Evolutionary conservation across 2,329 filamentous ascomycete species (phyloP), one percentile per base, ranked within the genome.

Genomic region (Colletotrichum neosansevieriae): DNA sequence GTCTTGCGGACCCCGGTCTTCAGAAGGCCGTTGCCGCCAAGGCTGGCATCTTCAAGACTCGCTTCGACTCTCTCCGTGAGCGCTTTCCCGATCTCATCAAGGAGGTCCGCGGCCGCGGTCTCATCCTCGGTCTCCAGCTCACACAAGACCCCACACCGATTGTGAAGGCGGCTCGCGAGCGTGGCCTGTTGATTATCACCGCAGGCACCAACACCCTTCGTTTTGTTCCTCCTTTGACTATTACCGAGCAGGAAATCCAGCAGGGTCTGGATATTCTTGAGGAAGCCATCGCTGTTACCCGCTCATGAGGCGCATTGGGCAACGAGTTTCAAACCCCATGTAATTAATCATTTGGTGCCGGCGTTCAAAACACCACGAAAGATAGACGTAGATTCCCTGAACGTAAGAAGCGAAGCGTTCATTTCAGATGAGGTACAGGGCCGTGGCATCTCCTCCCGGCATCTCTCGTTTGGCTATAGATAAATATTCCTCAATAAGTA

Each of bases 181-280:
- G 94, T 68, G 96, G 96, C 0, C 79, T 99, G 75, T 79, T 99
- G 67, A 85, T 99, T 68, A 98, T 99, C 76, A 98, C 94, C 1
- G 95, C 94, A 32, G 96, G 96, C 1, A 94, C 90, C 34, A 97
- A 98, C 77, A 98, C 94, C 9, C 81, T 99, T 73, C 86, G 96
- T 54, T 97, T 99, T 74, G 94, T 98, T 64, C 96, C 96, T 36
- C 92, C 93, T 69, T 82, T 99, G 75, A 89, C 90, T 6, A 92
- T 99, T 66, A 91, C 88, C 1, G 89, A 93, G 73, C 88, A 87
- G 29, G 92, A 98, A 85, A 96, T 98, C 72, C 84, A 90, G 72
- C 85, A 91, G 71, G 94, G 93, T 0, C 82, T 98, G 78, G 81
- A 83, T 47, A 94, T 97, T 60, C 77, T 98, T 69, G 91, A 91